These are phyloP conservation scores for Quercus tomentella DNA, from an alignment of 331 rosid species.

Conservation along the genomic window DNA sequence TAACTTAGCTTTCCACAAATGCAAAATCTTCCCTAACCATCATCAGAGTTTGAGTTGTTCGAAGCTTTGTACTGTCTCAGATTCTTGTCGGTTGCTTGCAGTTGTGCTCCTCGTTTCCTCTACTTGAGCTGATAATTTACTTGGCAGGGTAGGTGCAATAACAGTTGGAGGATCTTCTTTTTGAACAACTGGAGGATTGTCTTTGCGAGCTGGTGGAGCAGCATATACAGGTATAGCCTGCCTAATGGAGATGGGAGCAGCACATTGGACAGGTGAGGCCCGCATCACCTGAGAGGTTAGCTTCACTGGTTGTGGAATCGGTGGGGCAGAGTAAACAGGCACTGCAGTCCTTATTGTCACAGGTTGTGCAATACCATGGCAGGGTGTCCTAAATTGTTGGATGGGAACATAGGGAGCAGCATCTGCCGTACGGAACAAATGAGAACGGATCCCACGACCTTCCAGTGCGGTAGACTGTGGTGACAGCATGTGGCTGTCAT, in stretches of 20 bases:
- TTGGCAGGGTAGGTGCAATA: slow-evolving; percentile 19
- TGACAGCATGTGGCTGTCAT: slow-evolving; percentile 31
- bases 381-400: slow-evolving; percentile 70
- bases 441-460: slow-evolving; percentile 47
- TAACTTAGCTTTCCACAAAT: slow-evolving; percentile 23
- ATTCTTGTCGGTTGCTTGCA: slow-evolving; percentile 28
- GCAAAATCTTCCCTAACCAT: slow-evolving; percentile 9
- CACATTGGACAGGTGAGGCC: slow-evolving; percentile 49
- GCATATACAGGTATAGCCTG: slow-evolving; percentile 75
- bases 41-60: slow-evolving; percentile 70
- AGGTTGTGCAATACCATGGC: slow-evolving; percentile 89
- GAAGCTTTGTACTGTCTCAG: slow-evolving; percentile 48
- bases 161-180: slow-evolving; percentile 23
- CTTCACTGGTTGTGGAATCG: slow-evolving; percentile 56
- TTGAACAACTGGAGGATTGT: slow-evolving; percentile 26
- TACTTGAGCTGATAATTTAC: slow-evolving; percentile 32
- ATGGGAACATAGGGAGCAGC: slow-evolving; percentile 87
- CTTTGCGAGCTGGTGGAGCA: slow-evolving; percentile 53
- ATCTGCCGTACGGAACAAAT: slow-evolving; percentile 68
- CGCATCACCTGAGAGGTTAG: slow-evolving; percentile 45
- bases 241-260: slow-evolving; percentile 75
- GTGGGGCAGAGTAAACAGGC: slow-evolving; percentile 92
- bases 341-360: slow-evolving; percentile 80
- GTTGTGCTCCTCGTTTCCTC: slow-evolving; percentile 32
- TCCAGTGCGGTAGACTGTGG: slow-evolving; percentile 38